phyloP scores from a whole-genome alignment of 1,139 yeast genomes.

The Debaryomycetaceae sp. region DNA sequence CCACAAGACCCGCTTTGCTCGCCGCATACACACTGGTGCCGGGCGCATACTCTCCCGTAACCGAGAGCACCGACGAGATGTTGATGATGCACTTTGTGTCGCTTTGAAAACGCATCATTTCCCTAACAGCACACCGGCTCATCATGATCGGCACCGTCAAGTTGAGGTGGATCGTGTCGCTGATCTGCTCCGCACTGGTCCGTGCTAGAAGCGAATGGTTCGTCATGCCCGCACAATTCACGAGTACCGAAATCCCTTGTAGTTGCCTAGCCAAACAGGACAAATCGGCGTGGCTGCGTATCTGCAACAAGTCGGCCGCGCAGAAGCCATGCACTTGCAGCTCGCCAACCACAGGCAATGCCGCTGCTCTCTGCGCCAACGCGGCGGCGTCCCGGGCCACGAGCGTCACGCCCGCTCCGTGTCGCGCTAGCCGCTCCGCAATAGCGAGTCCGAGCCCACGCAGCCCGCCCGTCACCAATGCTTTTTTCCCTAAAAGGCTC shows the following conservation, averaged over 20 bases:
- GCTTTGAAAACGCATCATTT: slow-evolving; percentile 32
- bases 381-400: slow-evolving; percentile 42
- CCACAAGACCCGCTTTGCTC: slow-evolving; percentile 66
- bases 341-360: slow-evolving; percentile 19
- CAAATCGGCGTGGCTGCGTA: slow-evolving; percentile 1
- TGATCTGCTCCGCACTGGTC: slow-evolving; percentile 33
- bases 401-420: slow-evolving; percentile 55
- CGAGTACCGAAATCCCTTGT: slow-evolving; percentile 32
- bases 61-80: slow-evolving; percentile 62
- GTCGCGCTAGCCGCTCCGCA: slow-evolving; percentile 41
- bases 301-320: slow-evolving; percentile 35
- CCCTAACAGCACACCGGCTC: slow-evolving; percentile 31
- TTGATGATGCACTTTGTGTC: slow-evolving; percentile 37
- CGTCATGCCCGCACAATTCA: slow-evolving; percentile 79
- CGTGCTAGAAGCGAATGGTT: slow-evolving; percentile 46
- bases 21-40: slow-evolving; percentile 79
- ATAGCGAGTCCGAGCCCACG: slow-evolving; percentile 71
- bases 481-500: slow-evolving; percentile 20
- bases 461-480: slow-evolving; percentile 78
- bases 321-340: slow-evolving; percentile 39
- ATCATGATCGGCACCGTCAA: slow-evolving; percentile 55
- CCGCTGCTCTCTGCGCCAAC: slow-evolving; percentile 6
- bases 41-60: slow-evolving; percentile 22
- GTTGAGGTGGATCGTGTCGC: slow-evolving; percentile 46
- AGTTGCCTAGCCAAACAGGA: slow-evolving; percentile 9